phyloP scores from a whole-genome alignment of 192 early-diverging fungal genomes.

The Podila epigama region DNA sequence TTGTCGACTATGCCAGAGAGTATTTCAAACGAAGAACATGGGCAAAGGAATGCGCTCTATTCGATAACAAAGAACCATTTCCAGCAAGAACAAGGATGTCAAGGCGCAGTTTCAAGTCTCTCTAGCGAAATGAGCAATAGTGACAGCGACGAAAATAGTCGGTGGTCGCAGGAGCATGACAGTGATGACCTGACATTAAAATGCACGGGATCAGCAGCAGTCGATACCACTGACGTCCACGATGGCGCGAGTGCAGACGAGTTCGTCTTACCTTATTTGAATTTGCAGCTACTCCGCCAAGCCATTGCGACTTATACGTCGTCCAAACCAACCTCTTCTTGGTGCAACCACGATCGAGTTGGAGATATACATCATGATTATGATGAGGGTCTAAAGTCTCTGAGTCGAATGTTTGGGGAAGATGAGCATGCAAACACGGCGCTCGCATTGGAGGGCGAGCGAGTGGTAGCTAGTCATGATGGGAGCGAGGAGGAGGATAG shows the following conservation, averaged over 20 bases:
- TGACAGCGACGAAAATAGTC: slow-evolving; percentile 4
- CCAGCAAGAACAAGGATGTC: slow-evolving; percentile 6
- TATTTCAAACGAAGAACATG: too few species aligned
- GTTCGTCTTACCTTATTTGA: slow-evolving; percentile 19
- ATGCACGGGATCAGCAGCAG: slow-evolving; percentile 2
- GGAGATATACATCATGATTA: too few species aligned
- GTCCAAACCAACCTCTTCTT: slow-evolving; percentile 16
- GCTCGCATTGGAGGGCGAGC: neutral
- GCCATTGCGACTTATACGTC: slow-evolving; percentile 39
- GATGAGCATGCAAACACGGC: too few species aligned
- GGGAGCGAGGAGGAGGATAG: too few species aligned
- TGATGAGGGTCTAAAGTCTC: too few species aligned
- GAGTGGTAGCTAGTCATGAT: neutral
- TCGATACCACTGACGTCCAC: slow-evolving; percentile 13
- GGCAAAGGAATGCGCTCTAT: neutral
- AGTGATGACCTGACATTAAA: neutral
- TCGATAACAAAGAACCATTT: slow-evolving; percentile 3
- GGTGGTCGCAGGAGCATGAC: neutral
- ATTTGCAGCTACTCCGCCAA: slow-evolving; percentile 22
- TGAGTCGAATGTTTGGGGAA: neutral
- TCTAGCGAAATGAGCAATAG: slow-evolving; percentile 6
- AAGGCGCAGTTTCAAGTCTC: too few species aligned
- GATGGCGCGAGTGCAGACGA: neutral
- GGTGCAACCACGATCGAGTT: neutral
- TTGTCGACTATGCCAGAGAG: too few species aligned